Conservation (phyloP, 2,329 filamentous ascomycete species). For the Cyclaneusma minus region DNA sequence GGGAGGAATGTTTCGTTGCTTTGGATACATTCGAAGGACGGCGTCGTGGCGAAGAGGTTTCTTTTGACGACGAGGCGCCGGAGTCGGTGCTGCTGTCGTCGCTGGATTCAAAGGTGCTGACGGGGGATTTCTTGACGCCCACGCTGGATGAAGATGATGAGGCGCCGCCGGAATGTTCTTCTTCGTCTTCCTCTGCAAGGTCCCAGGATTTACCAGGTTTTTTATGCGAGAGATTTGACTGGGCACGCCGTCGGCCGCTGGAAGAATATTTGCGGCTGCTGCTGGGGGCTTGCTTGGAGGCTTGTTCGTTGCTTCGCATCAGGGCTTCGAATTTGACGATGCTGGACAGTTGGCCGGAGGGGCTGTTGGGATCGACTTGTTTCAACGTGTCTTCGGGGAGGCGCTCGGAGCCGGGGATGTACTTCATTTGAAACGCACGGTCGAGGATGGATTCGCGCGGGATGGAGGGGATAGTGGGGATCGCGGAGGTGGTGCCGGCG, state of each 20-base stretch:
- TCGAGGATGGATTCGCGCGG: slow-evolving; percentile 53
- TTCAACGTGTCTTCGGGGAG: slow-evolving; percentile 23
- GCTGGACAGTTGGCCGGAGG: slow-evolving; percentile 48
- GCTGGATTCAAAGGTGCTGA: too few relatives aligned
- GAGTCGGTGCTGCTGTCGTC: too few relatives aligned
- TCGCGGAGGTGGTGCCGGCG: slow-evolving; percentile 18
- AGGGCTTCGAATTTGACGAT: slow-evolving; percentile 49
- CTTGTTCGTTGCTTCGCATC: slow-evolving; percentile 44
- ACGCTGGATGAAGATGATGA: too few relatives aligned
- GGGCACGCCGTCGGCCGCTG: neutral
- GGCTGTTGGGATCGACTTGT: slow-evolving; percentile 17
- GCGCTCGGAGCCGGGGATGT: slow-evolving; percentile 42
- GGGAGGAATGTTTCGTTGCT: too few relatives aligned
- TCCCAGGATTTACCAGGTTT: slow-evolving; percentile 1
- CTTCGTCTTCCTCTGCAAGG: slow-evolving; percentile 1
- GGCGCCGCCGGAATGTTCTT: slow-evolving; percentile 2
- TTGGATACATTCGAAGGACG: too few relatives aligned
- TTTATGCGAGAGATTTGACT: slow-evolving; percentile 1
- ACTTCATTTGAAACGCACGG: slow-evolving; percentile 46
- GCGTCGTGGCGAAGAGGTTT: too few relatives aligned
- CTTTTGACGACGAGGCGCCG: too few relatives aligned
- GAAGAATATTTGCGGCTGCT: slow-evolving; percentile 1
- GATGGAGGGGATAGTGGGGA: slow-evolving; percentile 26
- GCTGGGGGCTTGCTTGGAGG: slow-evolving; percentile 20
- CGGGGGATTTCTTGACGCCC: too few relatives aligned